Conservation (phyloP, 352 stramenopile species). For the Blastocystis sp. region DNA sequence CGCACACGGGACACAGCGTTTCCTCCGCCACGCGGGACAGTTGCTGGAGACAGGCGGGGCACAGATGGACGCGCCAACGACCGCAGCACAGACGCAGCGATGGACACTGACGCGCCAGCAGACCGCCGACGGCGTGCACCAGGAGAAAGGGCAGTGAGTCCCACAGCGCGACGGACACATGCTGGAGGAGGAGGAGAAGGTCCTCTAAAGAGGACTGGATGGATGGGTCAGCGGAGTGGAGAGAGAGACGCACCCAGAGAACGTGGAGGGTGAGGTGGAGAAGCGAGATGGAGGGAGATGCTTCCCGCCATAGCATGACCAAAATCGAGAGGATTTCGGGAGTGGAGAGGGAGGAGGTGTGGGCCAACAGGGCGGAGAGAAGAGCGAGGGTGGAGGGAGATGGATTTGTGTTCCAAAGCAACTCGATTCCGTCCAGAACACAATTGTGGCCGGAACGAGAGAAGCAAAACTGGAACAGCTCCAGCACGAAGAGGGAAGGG, state of each 20-base stretch:
- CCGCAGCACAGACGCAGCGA: conserved; percentile 8
- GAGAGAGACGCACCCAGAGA: background rate
- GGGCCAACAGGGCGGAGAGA: background rate
- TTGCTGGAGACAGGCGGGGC: too few species aligned
- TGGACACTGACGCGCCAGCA: background rate
- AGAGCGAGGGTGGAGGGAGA: background rate
- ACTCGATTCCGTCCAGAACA: conserved; percentile 28
- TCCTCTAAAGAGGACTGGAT: background rate
- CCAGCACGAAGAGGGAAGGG: background rate
- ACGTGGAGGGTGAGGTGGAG: background rate
- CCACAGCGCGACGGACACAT: background rate
- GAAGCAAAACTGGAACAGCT: background rate
- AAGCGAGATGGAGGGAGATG: too few species aligned
- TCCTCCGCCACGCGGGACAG: too few species aligned
- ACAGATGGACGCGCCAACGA: background rate
- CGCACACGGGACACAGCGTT: too few species aligned
- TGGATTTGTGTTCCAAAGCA: background rate
- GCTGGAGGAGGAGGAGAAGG: too few species aligned
- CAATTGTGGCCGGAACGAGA: background rate
- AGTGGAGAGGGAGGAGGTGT: background rate
- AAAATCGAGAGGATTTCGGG: background rate
- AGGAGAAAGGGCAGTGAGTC: background rate
- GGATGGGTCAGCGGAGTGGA: background rate
- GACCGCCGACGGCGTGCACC: background rate
- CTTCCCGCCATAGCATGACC: too few species aligned